phyloP scores from a whole-genome alignment of 352 stramenopile species.

The Paralagenidium karlingii region DNA sequence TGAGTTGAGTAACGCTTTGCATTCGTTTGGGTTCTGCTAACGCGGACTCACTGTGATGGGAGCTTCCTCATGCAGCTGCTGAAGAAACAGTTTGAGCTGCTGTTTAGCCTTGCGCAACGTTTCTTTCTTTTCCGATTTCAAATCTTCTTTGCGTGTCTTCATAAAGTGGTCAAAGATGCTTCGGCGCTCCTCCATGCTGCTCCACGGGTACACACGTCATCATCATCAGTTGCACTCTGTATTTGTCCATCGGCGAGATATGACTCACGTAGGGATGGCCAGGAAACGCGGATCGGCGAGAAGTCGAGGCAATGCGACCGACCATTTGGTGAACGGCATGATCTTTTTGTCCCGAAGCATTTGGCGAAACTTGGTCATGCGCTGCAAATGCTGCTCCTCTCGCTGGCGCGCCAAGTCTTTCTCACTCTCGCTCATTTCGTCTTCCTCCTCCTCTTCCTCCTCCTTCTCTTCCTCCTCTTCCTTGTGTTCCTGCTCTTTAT shows the following conservation, averaged over 20 bases:
- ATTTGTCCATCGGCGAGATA: neutral
- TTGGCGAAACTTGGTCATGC: conserved; percentile 39
- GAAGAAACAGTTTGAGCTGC: conserved; percentile 24
- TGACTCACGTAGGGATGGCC: conserved; percentile 29
- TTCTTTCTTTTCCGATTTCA: conserved; percentile 65
- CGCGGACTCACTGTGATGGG: neutral
- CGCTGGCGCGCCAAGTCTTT: conserved; percentile 15
- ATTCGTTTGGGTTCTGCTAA: too few relatives aligned
- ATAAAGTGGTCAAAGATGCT: conserved; percentile 76
- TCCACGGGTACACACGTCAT: conserved; percentile 1
- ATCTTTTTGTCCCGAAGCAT: conserved; percentile 79
- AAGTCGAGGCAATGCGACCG: conserved; percentile 61
- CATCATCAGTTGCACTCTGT: conserved; percentile 1
- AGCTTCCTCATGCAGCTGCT: conserved; percentile 18
- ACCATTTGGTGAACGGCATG: conserved; percentile 78
- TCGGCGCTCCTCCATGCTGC: conserved; percentile 63
- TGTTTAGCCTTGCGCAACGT: conserved; percentile 57
- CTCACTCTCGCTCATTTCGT: neutral
- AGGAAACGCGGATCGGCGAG: conserved; percentile 59
- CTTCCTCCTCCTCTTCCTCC: too few relatives aligned
- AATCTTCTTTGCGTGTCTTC: conserved; percentile 47
- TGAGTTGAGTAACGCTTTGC: neutral
- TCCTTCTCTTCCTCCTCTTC: too few relatives aligned
- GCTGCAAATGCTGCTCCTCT: conserved; percentile 24
- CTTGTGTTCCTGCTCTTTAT: conserved; percentile 5